phyloP scores from a whole-genome alignment of 2,329 filamentous ascomycete species.

The Ceratocystis papillata region DNA sequence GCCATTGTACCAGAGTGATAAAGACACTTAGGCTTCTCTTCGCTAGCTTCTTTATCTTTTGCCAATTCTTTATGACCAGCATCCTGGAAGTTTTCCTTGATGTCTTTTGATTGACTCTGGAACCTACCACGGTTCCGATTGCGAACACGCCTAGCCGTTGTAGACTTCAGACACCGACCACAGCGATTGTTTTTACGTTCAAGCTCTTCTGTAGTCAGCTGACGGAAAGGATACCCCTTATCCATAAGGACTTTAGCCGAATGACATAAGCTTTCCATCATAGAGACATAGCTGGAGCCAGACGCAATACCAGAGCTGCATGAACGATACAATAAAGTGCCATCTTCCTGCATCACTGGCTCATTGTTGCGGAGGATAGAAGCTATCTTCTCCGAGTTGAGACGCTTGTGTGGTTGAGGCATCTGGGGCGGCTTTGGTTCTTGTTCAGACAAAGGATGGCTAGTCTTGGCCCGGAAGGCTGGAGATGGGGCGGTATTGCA shows the following conservation, averaged over 20 bases:
- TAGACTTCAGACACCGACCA: conserved; percentile 27
- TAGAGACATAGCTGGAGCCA: not conserved
- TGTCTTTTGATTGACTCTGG: not conserved
- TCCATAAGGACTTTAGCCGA: not conserved
- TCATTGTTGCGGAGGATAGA: not conserved
- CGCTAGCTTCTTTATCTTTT: conserved; percentile 9
- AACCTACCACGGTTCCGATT: conserved; percentile 17
- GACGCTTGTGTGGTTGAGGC: not conserved
- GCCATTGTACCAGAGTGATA: conserved; percentile 29
- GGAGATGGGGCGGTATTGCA: not conserved
- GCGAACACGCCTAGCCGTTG: not conserved
- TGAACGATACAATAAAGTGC: not conserved
- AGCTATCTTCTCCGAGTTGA: not conserved
- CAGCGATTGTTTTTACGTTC: conserved; percentile 30
- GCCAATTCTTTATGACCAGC: not conserved
- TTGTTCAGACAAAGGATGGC: not conserved
- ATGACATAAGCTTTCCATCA: conserved; percentile 14
- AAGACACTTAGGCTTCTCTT: conserved; percentile 19
- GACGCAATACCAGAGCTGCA: not conserved
- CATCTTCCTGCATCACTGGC: not conserved
- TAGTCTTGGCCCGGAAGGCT: not conserved
- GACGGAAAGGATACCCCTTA: conserved; percentile 28
- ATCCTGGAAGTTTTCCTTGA: not conserved
- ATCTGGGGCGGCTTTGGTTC: not conserved
- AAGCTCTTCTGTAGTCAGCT: conserved; percentile 28